phyloP scores from a whole-genome alignment of 495 filamentous ascomycete species.

The Letharia columbiana region DNA sequence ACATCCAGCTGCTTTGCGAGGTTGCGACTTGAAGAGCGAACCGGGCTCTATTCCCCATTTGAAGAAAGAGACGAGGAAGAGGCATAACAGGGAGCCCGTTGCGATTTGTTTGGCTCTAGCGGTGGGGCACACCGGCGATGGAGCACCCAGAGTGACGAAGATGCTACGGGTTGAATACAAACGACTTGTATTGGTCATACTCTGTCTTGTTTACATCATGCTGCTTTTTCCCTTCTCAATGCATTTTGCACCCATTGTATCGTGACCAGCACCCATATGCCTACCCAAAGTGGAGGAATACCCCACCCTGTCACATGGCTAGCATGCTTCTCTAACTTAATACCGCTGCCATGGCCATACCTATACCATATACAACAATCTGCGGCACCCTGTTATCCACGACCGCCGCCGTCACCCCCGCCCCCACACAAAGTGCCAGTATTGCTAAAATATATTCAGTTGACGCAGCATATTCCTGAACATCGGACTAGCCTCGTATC shows the following conservation, averaged over 20 bases:
- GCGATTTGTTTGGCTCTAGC: not conserved
- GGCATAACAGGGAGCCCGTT: not conserved
- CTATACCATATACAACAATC: constrained; percentile 62
- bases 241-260: constrained; percentile 57
- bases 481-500: constrained; percentile 60
- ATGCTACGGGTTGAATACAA: not conserved
- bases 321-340: constrained; percentile 17
- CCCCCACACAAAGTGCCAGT: constrained; percentile 46
- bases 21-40: not conserved
- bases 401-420: constrained; percentile 50
- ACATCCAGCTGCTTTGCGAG: constrained; percentile 2
- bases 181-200: not conserved
- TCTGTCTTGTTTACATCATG: constrained; percentile 40
- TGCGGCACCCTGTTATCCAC: constrained; percentile 51
- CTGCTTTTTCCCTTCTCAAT: constrained; percentile 52
- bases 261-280: constrained; percentile 57
- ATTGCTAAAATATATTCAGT: constrained; percentile 70
- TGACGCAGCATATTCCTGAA: constrained; percentile 66
- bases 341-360: constrained; percentile 22
- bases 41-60: not conserved
- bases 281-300: constrained; percentile 60
- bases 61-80: not conserved
- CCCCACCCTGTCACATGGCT: constrained; percentile 50
- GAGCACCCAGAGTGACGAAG: not conserved
- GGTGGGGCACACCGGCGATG: not conserved